Evolutionary conservation across 805 yeast species (phyloP), one percentile per base, ranked within the genome.

Genomic region (Candida ortonii): DNA sequence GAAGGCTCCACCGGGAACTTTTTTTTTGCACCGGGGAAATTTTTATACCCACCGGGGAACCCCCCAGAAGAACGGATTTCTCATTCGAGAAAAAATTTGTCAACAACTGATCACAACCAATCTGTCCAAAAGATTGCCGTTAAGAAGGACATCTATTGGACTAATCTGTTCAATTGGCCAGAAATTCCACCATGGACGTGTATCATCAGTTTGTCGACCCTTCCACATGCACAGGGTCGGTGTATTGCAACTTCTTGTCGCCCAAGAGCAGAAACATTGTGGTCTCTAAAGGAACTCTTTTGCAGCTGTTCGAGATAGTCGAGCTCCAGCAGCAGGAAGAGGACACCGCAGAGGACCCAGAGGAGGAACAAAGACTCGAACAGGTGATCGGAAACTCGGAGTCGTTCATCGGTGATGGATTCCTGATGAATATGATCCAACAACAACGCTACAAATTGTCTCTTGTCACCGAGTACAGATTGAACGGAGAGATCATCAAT

Each of bases 161-260:
- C 15, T 24, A 24, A 24, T n/a, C 27, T 7, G 15, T 24, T 24
- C 27, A 8, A n/a, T 7, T 11, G 18, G 16, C n/a, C 25, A 26
- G 12, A n/a, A n/a, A n/a, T 13, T 14, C 22, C 28, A 22, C 15
- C 62, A 87, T 87, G 96, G 86, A 86, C 50, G 81, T 83, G 11
- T 84, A 83, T 57, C 78, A 81, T 45, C 87, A 84, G 55, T 68
- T 87, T 46, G 68, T 84, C 30, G 83, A 76, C 46, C 94, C 96
- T 3, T 68, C 94, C 2, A 73, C 78, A 46, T 85, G 84, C 23
- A 58, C 80, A n/a, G 76, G 74, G 41, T 68, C 82, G 28, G 44
- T 78, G 16, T 64, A 75, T 6, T 74, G 81, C 42, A 48, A 56
- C 33, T 62, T 69, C 35, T 56, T 61, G 3, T 41, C 65, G 3